phyloP scores from a whole-genome alignment of 2,329 filamentous ascomycete genomes.

The Onygenales sp. region DNA sequence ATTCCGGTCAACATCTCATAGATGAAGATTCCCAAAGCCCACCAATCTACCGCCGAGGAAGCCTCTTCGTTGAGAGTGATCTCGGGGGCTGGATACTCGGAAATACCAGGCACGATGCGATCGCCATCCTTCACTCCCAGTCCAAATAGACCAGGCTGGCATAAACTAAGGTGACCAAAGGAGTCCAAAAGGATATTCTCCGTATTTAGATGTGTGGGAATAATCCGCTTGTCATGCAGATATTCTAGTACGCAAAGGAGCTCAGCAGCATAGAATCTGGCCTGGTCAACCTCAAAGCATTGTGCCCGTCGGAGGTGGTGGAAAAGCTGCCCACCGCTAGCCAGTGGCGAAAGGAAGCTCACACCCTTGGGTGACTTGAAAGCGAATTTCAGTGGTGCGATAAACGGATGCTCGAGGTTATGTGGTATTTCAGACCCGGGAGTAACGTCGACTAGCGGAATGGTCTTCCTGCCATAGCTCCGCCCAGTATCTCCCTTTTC shows the following conservation, averaged over 20 bases:
- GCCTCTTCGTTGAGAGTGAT: slow-evolving; percentile 5
- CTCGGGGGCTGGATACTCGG: slow-evolving; percentile 11
- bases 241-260: slow-evolving; percentile 12
- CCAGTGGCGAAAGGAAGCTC: slow-evolving; percentile 11
- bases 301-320: slow-evolving; percentile 9
- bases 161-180: slow-evolving; percentile 11
- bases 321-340: slow-evolving; percentile 11
- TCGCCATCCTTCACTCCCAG: slow-evolving; percentile 7
- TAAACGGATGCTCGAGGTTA: slow-evolving; percentile 11
- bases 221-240: slow-evolving; percentile 11
- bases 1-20: slow-evolving; percentile 10
- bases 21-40: slow-evolving; percentile 10
- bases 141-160: slow-evolving; percentile 10
- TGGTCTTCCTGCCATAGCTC: slow-evolving; percentile 1
- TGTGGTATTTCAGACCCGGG: neutral
- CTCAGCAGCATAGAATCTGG: slow-evolving; percentile 11
- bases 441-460: neutral
- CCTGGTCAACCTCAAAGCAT: slow-evolving; percentile 5
- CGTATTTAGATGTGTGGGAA: slow-evolving; percentile 7
- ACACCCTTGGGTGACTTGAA: slow-evolving; percentile 6
- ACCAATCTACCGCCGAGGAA: slow-evolving; percentile 8
- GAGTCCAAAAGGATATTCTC: slow-evolving; percentile 12
- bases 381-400: slow-evolving; percentile 8
- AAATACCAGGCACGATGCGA: slow-evolving; percentile 6
- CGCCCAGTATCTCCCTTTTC: neutral